A percentile compares a stretch with the other conserved stretches of the same genome.
These are phyloP conservation scores for Podila epigama DNA, from an alignment of 192 early-diverging fungal genomes.

Conservation along the genomic window DNA sequence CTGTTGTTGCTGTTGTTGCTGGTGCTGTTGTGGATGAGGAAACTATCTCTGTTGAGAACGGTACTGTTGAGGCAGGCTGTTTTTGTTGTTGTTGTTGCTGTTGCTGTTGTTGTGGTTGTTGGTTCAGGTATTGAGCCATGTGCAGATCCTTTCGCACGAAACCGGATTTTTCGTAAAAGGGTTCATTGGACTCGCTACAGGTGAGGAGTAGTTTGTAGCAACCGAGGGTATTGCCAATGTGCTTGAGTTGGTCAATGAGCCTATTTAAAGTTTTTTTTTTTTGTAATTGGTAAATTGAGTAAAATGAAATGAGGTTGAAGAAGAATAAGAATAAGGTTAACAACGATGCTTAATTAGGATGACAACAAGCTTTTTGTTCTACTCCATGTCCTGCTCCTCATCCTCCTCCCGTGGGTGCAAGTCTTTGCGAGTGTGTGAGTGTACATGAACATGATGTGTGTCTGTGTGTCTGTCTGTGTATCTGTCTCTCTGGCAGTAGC, in stretches of 20 bases:
- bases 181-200: constrained; percentile 77
- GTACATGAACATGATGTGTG: too few species aligned
- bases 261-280: constrained; percentile 13
- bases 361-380: too few species aligned
- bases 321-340: neutral
- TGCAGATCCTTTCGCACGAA: constrained; percentile 78
- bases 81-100: neutral
- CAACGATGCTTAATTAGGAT: neutral
- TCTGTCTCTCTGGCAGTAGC: too few species aligned
- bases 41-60: neutral
- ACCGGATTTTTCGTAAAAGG: constrained; percentile 94
- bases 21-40: neutral
- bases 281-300: neutral
- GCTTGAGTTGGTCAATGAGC: constrained; percentile 87
- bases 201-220: constrained; percentile 93
- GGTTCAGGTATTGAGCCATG: constrained; percentile 67
- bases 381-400: too few species aligned
- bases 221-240: constrained; percentile 74
- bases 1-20: neutral
- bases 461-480: too few species aligned
- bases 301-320: neutral
- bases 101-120: neutral
- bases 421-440: too few species aligned
- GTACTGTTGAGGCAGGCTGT: neutral
- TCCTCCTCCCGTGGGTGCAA: too few species aligned